phyloP scores from a whole-genome alignment of 257 asterid genomes.

The Paraleonurus japonicus region DNA sequence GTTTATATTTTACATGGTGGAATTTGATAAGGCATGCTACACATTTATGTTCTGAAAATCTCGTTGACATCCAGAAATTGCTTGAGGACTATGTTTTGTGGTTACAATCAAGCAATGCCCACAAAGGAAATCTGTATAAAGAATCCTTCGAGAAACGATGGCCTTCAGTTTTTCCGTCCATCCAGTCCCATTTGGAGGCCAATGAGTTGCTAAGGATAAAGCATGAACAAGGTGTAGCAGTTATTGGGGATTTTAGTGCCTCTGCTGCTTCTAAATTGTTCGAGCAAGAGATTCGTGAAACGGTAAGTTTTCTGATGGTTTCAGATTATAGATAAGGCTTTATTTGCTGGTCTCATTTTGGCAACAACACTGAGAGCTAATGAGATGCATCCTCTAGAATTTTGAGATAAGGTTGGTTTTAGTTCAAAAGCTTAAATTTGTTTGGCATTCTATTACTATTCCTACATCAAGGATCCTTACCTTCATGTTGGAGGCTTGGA shows the following conservation, averaged over 20 bases:
- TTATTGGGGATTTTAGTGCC: slow-evolving; percentile 70
- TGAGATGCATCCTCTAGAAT: slow-evolving; percentile 2
- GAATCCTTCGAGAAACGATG: slow-evolving; percentile 75
- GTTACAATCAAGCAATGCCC: slow-evolving; percentile 72
- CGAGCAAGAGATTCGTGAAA: slow-evolving; percentile 96
- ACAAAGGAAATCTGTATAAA: slow-evolving; percentile 57
- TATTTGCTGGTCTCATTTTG: slow-evolving; percentile 1
- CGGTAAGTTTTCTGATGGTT: slow-evolving; percentile 43
- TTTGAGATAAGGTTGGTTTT: slow-evolving; percentile 6
- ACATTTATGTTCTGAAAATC: slow-evolving; percentile 14
- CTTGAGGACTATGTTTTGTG: slow-evolving; percentile 69
- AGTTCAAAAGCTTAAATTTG: not conserved
- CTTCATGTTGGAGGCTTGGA: not conserved
- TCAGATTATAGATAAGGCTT: slow-evolving; percentile 11
- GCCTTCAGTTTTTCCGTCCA: slow-evolving; percentile 52
- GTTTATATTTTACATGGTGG: not conserved
- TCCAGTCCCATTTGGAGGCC: slow-evolving; percentile 47
- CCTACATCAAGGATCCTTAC: not conserved
- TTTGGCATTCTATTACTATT: not conserved
- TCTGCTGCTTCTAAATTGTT: slow-evolving; percentile 88
- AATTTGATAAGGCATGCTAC: slow-evolving; percentile 1
- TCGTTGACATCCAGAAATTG: slow-evolving; percentile 53
- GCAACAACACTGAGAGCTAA: slow-evolving; percentile 9
- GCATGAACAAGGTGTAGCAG: slow-evolving; percentile 51
- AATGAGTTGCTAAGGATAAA: slow-evolving; percentile 49